A percentile compares a stretch with the other conserved stretches of the same genome.
Evolutionary conservation across 2,329 filamentous ascomycete species (phyloP).

Genomic region (Xylariales sp.): DNA sequence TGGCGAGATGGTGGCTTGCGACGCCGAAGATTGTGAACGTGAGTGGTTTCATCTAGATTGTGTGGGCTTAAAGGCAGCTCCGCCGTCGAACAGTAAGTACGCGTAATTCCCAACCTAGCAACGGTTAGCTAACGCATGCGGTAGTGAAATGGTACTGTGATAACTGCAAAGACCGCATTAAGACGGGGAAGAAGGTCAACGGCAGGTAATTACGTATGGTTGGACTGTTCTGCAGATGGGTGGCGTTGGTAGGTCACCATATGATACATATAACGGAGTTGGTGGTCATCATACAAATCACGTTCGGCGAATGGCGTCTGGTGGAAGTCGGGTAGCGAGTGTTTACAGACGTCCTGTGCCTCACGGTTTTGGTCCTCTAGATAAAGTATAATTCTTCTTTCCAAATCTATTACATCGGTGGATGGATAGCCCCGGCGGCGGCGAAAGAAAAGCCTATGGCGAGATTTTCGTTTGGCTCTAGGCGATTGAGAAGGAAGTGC

Average conservation of each 20-base stretch:
- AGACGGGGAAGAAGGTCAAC: conserved; percentile 65
- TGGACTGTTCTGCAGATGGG: conserved; percentile 7
- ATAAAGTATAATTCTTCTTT: conserved; percentile 29
- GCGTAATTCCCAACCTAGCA: not conserved
- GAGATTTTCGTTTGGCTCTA: conserved; percentile 3
- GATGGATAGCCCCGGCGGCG: not conserved
- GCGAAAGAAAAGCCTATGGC: conserved; percentile 6
- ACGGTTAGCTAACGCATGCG: conserved; percentile 48
- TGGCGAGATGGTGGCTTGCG: conserved; percentile 86
- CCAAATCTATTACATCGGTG: conserved; percentile 1
- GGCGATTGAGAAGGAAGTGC: not conserved
- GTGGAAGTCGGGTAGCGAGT: conserved; percentile 23
- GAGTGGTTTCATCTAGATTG: conserved; percentile 90
- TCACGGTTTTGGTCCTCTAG: conserved; percentile 27
- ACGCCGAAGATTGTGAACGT: conserved; percentile 75
- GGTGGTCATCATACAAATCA: conserved; percentile 29
- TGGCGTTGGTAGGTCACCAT: conserved; percentile 20
- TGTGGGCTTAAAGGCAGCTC: conserved; percentile 81
- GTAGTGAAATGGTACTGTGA: conserved; percentile 85
- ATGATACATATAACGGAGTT: conserved; percentile 38
- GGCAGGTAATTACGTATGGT: conserved; percentile 53
- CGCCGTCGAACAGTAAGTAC: conserved; percentile 77
- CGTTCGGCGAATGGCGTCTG: conserved; percentile 36
- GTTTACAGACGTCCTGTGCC: conserved; percentile 23
- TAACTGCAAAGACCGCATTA: conserved; percentile 77